Evolutionary conservation across 345 rosid species (phyloP).

Genomic region (Clausena lansium): DNA sequence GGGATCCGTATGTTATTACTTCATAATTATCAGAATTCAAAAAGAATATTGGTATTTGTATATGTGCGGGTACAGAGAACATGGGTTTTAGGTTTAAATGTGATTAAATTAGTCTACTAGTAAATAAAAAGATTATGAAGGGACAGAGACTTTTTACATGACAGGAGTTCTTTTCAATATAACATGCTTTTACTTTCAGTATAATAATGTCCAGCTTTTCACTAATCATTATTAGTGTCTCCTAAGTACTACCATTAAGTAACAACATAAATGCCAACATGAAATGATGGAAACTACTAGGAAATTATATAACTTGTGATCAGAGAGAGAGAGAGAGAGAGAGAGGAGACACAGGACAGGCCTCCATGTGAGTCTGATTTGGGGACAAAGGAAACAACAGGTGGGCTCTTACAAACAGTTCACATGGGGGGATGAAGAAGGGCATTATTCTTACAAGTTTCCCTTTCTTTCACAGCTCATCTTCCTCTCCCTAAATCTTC

Average conservation of each 20-base stretch:
- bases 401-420: conserved; percentile 26
- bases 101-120: no score
- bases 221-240: conserved; percentile 30
- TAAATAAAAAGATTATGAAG: neutral
- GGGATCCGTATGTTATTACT: no score
- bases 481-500: conserved; percentile 1
- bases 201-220: conserved; percentile 8
- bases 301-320: conserved; percentile 2
- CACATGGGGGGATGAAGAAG: conserved; percentile 30
- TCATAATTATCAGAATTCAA: neutral
- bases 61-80: neutral
- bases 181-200: neutral
- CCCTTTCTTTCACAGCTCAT: conserved; percentile 36
- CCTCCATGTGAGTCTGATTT: conserved; percentile 43
- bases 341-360: conserved; percentile 1
- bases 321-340: neutral
- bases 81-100: neutral
- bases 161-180: neutral
- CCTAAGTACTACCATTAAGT: neutral
- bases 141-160: neutral
- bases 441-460: conserved; percentile 28
- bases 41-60: neutral
- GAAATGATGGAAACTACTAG: conserved; percentile 24
- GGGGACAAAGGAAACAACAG: conserved; percentile 34
- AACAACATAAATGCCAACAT: conserved; percentile 22